phyloP scores from a whole-genome alignment of 345 rosid genomes.

The Populus tremula region DNA sequence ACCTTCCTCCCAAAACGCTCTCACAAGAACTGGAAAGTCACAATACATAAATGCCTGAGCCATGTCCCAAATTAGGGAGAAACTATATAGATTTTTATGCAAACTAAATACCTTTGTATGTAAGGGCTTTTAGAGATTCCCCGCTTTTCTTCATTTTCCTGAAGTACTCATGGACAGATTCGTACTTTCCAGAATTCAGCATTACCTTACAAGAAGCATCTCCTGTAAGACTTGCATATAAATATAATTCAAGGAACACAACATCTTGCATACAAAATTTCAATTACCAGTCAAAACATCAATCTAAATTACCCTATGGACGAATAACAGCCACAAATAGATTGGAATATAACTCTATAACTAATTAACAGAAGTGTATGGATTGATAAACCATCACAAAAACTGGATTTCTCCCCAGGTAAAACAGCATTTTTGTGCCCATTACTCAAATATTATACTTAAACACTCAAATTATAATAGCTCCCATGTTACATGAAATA shows the following conservation, averaged over 20 bases:
- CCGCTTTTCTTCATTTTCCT: constrained; percentile 76
- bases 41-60: constrained; percentile 10
- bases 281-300: constrained; percentile 4
- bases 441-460: too few species aligned
- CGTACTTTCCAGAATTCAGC: constrained; percentile 83
- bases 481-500: too few species aligned
- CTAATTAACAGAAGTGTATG: too few species aligned
- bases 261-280: constrained; percentile 10
- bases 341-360: neutral
- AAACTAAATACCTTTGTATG: constrained; percentile 41
- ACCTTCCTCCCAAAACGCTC: constrained; percentile 80
- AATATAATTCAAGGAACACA: constrained; percentile 19
- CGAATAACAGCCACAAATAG: neutral
- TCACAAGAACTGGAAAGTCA: constrained; percentile 69
- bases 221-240: constrained; percentile 53
- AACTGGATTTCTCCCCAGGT: too few species aligned
- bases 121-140: constrained; percentile 64
- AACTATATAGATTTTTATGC: constrained; percentile 32
- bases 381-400: too few species aligned
- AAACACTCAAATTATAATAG: too few species aligned
- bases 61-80: constrained; percentile 1
- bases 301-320: neutral
- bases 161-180: constrained; percentile 64
- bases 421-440: too few species aligned
- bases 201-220: constrained; percentile 74